Evolutionary conservation across 2,329 filamentous ascomycete species (phyloP).

Genomic region (Alternaria sp.): DNA sequence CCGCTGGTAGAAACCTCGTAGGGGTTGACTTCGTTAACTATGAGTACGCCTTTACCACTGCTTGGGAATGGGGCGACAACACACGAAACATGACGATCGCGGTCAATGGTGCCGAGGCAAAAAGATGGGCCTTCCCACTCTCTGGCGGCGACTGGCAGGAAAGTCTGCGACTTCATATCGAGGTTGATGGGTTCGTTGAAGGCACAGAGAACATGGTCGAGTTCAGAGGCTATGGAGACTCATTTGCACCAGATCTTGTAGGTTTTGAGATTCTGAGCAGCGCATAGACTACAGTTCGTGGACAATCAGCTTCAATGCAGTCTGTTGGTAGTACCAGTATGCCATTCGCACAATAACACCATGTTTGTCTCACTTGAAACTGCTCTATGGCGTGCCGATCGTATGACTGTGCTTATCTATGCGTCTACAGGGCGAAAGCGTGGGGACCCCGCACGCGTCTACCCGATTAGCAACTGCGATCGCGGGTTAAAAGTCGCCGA

Average conservation of each 20-base stretch:
- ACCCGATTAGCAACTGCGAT: not conserved
- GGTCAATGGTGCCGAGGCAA: conserved; percentile 49
- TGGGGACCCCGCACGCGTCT: conserved; percentile 5
- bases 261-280: conserved; percentile 39
- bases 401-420: not conserved
- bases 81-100: conserved; percentile 48
- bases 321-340: not conserved
- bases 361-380: not conserved
- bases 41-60: conserved; percentile 49
- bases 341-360: not conserved
- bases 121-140: conserved; percentile 51
- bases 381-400: not conserved
- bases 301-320: not conserved
- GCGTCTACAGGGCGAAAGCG: not conserved
- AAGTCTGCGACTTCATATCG: conserved; percentile 33
- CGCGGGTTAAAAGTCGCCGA: conserved; percentile 7
- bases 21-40: conserved; percentile 54
- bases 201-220: conserved; percentile 35
- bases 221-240: conserved; percentile 26
- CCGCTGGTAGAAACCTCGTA: conserved; percentile 42
- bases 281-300: not conserved
- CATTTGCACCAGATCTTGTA: conserved; percentile 39
- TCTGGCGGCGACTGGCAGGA: conserved; percentile 53
- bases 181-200: conserved; percentile 36
- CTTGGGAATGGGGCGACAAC: conserved; percentile 46